Conservation (phyloP, 2,329 filamentous ascomycete species). For the Neofusicoccum laricinum region DNA sequence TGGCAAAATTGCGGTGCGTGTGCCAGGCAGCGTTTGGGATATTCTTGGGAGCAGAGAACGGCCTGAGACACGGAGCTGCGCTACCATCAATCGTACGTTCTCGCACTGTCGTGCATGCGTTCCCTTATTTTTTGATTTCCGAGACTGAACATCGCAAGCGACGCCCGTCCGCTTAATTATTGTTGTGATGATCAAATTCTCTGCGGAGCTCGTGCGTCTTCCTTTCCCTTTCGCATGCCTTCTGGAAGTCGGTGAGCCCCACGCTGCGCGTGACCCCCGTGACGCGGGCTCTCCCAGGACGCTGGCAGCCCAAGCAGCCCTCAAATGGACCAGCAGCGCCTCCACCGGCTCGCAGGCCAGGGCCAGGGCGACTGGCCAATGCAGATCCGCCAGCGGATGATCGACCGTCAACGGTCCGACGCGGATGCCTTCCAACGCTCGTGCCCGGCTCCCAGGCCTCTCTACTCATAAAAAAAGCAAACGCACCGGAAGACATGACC, state of each 20-base stretch:
- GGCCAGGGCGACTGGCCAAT: neutral
- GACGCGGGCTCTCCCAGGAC: neutral
- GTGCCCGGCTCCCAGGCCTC: neutral
- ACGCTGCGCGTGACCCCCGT: neutral
- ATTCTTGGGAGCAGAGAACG: slow-evolving; percentile 4
- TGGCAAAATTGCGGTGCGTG: slow-evolving; percentile 10
- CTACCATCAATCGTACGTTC: neutral
- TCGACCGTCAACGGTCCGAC: slow-evolving; percentile 13
- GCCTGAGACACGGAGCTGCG: slow-evolving; percentile 8
- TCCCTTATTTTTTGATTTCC: neutral
- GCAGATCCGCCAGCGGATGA: slow-evolving; percentile 14
- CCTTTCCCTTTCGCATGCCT: slow-evolving; percentile 4
- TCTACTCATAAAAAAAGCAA: slow-evolving; percentile 13
- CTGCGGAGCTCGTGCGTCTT: slow-evolving; percentile 7
- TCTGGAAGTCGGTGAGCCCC: neutral
- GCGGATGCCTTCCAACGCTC: slow-evolving; percentile 13
- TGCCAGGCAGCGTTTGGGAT: neutral
- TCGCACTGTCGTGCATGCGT: slow-evolving; percentile 8
- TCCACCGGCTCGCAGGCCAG: neutral
- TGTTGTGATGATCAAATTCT: slow-evolving; percentile 7
- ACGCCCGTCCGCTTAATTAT: neutral
- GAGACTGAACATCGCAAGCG: neutral
- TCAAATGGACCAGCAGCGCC: too few species aligned
- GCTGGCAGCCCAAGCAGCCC: neutral
- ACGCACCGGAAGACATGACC: slow-evolving; percentile 1